Evolutionary conservation across 179 eudicot genomes (phyloP), one percentile per base, ranked within the genome.

Genomic region (Nepenthes alata): DNA sequence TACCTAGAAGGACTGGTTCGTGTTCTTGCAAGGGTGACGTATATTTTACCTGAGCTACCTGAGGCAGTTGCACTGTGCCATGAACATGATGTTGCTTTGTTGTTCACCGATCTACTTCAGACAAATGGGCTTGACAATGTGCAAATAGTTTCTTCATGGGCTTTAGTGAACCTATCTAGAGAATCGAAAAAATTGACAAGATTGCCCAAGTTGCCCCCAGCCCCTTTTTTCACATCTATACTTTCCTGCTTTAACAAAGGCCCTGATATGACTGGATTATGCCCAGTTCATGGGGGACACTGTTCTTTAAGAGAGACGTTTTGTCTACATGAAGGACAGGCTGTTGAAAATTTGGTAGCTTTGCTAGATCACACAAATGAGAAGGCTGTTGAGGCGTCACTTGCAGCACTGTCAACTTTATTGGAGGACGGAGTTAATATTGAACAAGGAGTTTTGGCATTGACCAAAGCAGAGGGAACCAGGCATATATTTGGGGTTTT

Each of bases 11-110:
- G 98, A 49, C 80, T 93, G 4, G 98, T 89, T 34, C 74, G 81
- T 35, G 83, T 91, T 64, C 95, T 93, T 12, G 70, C 90, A 13
- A 78, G 93, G 75, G 68, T 93, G n/a, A 89, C 97, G 12, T 89
- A 83, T 54, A 83, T 78, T 39, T 69, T 89, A 61, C 66, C 73
- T 6, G 79, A 84, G 6, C 88, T 84, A 44, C 87, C 83, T 0
- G 74, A 77, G 55, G 83, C 83, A 6, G 39, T 85, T 59, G 52
- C 75, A 1, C 71, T 93, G 16, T 84, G 95, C 48, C 77, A 76
- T 2, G 83, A 81, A 6, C 70, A 77, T 49, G 75, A 83, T 67
- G 77, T 93, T n/a, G 81, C 80, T 3, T 63, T 75, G 2, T 55
- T 80, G 36, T 93, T 93, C 73, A 72, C 73, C 0, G 98, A 89